Percentiles rank a stretch among this genome's conserved stretches.
phyloP scores from a whole-genome alignment of 2,329 filamentous ascomycete species.

The Cordyceps cateniannulata region DNA sequence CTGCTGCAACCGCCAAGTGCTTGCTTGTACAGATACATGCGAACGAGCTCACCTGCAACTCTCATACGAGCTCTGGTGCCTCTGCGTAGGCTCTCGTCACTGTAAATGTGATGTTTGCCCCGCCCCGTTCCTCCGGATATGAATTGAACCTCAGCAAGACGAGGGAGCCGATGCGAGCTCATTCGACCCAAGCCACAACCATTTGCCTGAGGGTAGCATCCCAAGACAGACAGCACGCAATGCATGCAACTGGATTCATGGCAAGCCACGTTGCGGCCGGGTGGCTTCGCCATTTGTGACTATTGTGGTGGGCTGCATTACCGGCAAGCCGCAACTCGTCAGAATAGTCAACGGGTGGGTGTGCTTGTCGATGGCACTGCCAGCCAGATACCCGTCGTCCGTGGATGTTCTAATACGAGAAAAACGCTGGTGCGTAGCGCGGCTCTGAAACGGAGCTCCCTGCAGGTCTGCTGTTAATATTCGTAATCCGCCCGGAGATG shows the following conservation, averaged over 20 bases:
- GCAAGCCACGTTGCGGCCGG: not conserved
- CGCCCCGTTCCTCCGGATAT: too few relatives aligned
- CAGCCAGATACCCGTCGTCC: not conserved
- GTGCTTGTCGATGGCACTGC: not conserved
- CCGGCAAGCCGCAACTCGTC: not conserved
- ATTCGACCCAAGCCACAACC: too few relatives aligned
- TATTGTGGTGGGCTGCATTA: not conserved
- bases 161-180: too few relatives aligned
- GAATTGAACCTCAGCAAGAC: too few relatives aligned
- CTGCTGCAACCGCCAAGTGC: not conserved
- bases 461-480: too few relatives aligned
- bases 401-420: not conserved
- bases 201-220: not conserved
- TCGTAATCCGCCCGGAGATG: not conserved
- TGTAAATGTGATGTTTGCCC: too few relatives aligned
- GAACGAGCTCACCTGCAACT: not conserved
- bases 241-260: not conserved
- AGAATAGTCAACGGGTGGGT: not conserved
- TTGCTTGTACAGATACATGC: not conserved
- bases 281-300: not conserved
- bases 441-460: not conserved
- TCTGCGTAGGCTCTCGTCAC: too few relatives aligned
- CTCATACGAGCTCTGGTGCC: not conserved
- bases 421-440: not conserved
- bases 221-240: not conserved